Percentiles rank a stretch among this genome's conserved stretches.
phyloP scores from a whole-genome alignment of 192 early-diverging fungal species.

The Coemansia nantahalensis region DNA sequence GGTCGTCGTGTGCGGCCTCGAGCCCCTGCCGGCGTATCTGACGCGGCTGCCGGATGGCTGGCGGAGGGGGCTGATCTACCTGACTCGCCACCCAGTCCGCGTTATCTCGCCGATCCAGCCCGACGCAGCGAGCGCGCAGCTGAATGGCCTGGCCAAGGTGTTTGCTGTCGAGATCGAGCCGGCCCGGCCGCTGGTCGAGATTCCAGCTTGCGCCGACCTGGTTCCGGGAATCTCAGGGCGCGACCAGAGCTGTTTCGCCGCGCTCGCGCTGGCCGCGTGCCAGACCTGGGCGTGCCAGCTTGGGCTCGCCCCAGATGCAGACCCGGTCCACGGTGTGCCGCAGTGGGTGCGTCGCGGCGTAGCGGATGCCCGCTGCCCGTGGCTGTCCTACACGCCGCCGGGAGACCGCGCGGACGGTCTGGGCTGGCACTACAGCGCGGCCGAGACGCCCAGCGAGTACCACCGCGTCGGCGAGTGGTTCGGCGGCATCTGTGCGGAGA shows the following conservation, averaged over 20 bases:
- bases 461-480: conserved; percentile 38
- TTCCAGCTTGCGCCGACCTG: conserved; percentile 22
- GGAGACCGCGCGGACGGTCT: conserved; percentile 1
- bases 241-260: conserved; percentile 32
- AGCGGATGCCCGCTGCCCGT: conserved; percentile 17
- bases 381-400: conserved; percentile 26
- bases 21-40: conserved; percentile 28
- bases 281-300: conserved; percentile 37
- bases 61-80: conserved; percentile 26
- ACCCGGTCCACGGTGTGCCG: conserved; percentile 18
- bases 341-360: conserved; percentile 48
- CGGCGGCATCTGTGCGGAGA: conserved; percentile 1
- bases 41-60: conserved; percentile 28
- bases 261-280: conserved; percentile 33
- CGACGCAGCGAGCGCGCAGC: conserved; percentile 31
- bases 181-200: conserved; percentile 14
- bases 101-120: conserved; percentile 39
- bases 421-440: conserved; percentile 47
- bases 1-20: conserved; percentile 33
- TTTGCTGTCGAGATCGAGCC: conserved; percentile 36
- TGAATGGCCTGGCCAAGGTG: conserved; percentile 22
- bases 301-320: conserved; percentile 21
- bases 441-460: conserved; percentile 38
- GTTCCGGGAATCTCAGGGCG: conserved; percentile 32
- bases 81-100: conserved; percentile 29